Base-by-base conservation (phyloP, 352 stramenopile species). In the Pythium coloratum region DNA sequence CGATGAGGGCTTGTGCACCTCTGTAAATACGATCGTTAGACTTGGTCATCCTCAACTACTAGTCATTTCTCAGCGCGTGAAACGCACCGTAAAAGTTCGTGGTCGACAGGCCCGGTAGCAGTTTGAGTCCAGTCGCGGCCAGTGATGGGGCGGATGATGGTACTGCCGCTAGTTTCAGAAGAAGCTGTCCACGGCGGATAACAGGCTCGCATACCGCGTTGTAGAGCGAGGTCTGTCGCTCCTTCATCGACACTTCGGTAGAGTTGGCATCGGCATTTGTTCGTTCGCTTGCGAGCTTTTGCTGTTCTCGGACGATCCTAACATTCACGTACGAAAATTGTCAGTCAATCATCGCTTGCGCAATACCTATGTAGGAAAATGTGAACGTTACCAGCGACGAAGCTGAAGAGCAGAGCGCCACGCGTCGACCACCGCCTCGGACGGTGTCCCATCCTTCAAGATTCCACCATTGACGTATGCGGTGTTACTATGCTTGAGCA, bases 251-350 rank as follows among this genome's bases (percentile, higher is more conserved):
- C 12, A 2, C 55, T 16, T 76, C 64, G 3, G 46, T 26, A 8
- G 13, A 18, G 20, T 16, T 32, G n/a, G 54, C 10, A 6, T 71
- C 64, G 2, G n/a, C 10, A 12, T 44, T 9, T 14, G 60, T 59
- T 40, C 34, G 62, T 50, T 76, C 69, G 38, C 69, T 72, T 47
- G 88, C 88, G 20, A 93, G 61, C 49, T 95, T 96, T 57, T 96
- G 88, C 49, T 96, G 88, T 59, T 96, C 88, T 59, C 87, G 74
- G 24, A 96, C 88, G 69, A 96, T 95, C 88, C 87, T 94, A 59
- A 16, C 9, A n/a, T 34, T 24, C 14, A 28, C 16, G 24, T 3
- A 34, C n/a, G 6, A 42, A 61, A 40, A 38, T 58, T 57, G 6
- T 33, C 0, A 58, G 47, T 16, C 30, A 16, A 56, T 3, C 12